A percentile compares a stretch with the other conserved stretches of the same genome.
phyloP scores from a whole-genome alignment of 306 rosid genomes.

The Arachis hypogaea region DNA sequence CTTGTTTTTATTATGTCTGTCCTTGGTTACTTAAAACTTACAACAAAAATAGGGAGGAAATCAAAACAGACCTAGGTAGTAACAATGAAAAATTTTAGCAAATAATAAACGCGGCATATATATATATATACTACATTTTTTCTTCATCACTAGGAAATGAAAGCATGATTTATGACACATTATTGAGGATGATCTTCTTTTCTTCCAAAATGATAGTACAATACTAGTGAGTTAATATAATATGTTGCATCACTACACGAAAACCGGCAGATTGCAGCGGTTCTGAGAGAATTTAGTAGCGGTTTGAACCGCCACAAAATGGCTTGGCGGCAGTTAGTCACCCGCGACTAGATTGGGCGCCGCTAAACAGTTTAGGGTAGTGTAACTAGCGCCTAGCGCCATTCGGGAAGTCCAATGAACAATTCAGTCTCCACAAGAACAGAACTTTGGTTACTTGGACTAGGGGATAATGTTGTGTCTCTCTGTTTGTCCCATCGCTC shows the following conservation, averaged over 20 bases:
- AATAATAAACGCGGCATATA: too few species aligned
- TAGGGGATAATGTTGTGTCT: background rate
- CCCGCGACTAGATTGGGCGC: too few species aligned
- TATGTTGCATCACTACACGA: too few species aligned
- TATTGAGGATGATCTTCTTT: background rate
- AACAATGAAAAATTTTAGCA: background rate
- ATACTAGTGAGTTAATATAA: background rate
- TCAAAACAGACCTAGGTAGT: background rate
- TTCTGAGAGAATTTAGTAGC: too few species aligned
- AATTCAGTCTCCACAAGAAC: constrained; percentile 49
- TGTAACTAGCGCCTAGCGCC: constrained; percentile 1
- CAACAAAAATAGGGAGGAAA: background rate
- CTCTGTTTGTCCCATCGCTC: constrained; percentile 27
- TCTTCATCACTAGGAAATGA: background rate
- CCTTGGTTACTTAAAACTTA: background rate
- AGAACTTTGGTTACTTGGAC: constrained; percentile 30
- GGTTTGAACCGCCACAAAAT: too few species aligned
- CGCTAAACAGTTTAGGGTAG: too few species aligned
- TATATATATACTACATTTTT: too few species aligned
- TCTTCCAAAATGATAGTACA: background rate
- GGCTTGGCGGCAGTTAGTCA: too few species aligned
- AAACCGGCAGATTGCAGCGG: too few species aligned
- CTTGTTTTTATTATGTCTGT: background rate
- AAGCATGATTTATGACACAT: background rate
- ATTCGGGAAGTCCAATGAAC: constrained; percentile 49